Evolutionary conservation across 1,284 basidiomycete genomes (phyloP), one percentile per base, ranked within the genome.

Genomic region (Fomitopsis betulina): DNA sequence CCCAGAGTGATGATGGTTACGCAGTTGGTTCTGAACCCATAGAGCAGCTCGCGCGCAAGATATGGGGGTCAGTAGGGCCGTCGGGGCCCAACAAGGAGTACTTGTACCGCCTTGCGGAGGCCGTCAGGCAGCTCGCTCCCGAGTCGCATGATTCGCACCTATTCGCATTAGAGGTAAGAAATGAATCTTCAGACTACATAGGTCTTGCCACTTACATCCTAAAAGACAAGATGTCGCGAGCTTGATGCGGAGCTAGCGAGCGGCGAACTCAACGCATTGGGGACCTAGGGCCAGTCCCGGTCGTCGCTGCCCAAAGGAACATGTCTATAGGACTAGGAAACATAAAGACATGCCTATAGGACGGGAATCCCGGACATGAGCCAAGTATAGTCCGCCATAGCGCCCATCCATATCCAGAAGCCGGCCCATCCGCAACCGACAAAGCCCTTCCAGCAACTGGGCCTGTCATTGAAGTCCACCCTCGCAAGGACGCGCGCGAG

Each of bases 381-480:
- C 52, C 73, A 63, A 2, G 69, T 71, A 67, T 96, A 98, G 74
- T 99, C 96, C 7, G 78, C 82, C 6, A 87, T 70, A 17, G 94
- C 79, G 2, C 96, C 96, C 67, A 85, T 81, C 88, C 91, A 97
- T 9, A 98, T 78, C 82, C 93, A 89, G 62, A 91, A 89, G 0
- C 96, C 96, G 33, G 94, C 79, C 81, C 89, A 93, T 0, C 93
- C 90, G 72, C 96, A 98, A 9, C 87, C 88, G 23, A 85, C 82
- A 66, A 99, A 99, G 33, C 92, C 93, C 64, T 80, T 81, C 94
- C 95, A 98, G 72, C 96, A 98, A 70, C 94, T 95, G n/a, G 77
- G 68, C 8, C 93, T 81, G 60, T 73, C 76, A 63, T 97, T 81
- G 61, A 96, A 93, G 66, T 97, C 79, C 7, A 93, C 94, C 27